These are phyloP conservation scores for Mucor mucedo DNA, from an alignment of 371 early-diverging fungal genomes.

Conservation along the genomic window DNA sequence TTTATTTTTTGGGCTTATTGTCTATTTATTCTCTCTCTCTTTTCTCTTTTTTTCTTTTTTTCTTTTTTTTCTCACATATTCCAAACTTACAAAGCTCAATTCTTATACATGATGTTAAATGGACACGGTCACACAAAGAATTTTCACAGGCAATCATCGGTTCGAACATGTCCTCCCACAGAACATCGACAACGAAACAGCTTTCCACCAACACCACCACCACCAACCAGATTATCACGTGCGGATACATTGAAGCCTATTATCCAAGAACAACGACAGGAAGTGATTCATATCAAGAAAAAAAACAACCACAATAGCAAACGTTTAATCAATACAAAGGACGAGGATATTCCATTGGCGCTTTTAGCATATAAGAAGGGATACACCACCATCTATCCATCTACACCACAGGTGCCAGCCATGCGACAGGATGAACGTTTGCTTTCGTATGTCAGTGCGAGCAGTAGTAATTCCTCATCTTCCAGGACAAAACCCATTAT, in stretches of 20 bases:
- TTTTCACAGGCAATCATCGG: not conserved
- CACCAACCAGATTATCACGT: constrained; percentile 11
- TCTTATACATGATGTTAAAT: not conserved
- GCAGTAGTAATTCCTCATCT: constrained; percentile 1
- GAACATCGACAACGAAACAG: not conserved
- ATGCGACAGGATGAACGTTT: not conserved
- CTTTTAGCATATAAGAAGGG: constrained; percentile 31
- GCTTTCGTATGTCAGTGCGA: not conserved
- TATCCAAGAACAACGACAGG: constrained; percentile 6
- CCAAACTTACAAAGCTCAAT: not conserved
- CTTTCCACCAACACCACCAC: constrained; percentile 8
- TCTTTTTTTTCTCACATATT: not conserved
- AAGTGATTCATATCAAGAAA: not conserved
- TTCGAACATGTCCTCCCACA: not conserved
- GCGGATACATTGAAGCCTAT: constrained; percentile 18
- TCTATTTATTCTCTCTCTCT: not conserved
- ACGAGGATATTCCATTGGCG: constrained; percentile 37
- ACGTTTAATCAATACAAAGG: constrained; percentile 4
- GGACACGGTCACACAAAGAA: not conserved
- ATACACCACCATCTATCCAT: constrained; percentile 14
- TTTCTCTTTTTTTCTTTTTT: not conserved
- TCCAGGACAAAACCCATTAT: not conserved
- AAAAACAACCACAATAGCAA: not conserved
- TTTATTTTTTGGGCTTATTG: constrained; percentile 1
- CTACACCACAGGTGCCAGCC: not conserved